A percentile compares a stretch with the other conserved stretches of the same genome.
Evolutionary conservation across 2,329 filamentous ascomycete genomes (phyloP).

Genomic region (Diplodia mutila): DNA sequence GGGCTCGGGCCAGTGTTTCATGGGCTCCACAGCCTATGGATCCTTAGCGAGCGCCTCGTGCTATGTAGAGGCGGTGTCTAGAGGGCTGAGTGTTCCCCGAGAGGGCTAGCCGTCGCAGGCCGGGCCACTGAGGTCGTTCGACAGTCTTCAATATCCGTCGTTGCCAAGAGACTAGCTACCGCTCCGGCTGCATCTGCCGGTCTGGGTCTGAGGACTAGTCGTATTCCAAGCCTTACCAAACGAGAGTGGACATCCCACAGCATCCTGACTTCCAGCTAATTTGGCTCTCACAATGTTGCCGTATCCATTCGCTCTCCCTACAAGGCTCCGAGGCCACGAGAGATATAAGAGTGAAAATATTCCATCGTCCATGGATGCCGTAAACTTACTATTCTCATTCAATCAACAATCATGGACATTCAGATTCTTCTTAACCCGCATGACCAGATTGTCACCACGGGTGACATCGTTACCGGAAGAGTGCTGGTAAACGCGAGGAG

Average conservation of each 20-base stretch:
- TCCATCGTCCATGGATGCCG: background rate
- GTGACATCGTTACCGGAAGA: constrained; percentile 1
- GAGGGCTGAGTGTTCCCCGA: constrained; percentile 1
- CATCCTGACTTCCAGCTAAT: background rate
- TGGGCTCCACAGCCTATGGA: background rate
- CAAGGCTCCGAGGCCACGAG: background rate
- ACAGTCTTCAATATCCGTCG: background rate
- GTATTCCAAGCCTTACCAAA: constrained; percentile 6
- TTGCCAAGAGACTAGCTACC: background rate
- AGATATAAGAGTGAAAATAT: background rate
- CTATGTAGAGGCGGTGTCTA: background rate
- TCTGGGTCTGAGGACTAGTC: background rate
- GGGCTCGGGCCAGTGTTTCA: background rate
- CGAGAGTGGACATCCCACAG: constrained; percentile 2
- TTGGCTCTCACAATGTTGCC: background rate
- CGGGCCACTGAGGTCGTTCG: background rate
- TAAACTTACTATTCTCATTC: background rate
- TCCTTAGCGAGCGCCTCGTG: background rate
- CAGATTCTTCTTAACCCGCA: constrained; percentile 8
- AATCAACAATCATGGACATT: constrained; percentile 6
- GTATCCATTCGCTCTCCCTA: background rate
- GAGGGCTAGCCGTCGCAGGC: background rate
- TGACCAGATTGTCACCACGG: background rate
- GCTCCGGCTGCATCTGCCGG: background rate
- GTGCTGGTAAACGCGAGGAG: background rate